Evolutionary conservation across 176 grass and related monocot genomes (phyloP).

Genomic region (Sorghum bicolor): Sorghum_bicolor_NCBIv3 NC_012872.2:61283001-61283500

Average conservation of each 20-base stretch:
- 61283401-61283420: not conserved
- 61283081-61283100: not conserved
- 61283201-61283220: conserved; percentile 1
- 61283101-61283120: not conserved
- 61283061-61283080: not conserved
- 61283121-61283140: conserved; percentile 17
- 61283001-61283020: not conserved
- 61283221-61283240: not conserved
- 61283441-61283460: not conserved
- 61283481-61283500: not conserved
- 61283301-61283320: conserved; percentile 38
- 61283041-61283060: not conserved
- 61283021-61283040: not conserved
- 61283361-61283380: not conserved
- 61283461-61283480: not conserved
- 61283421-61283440: not conserved
- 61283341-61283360: not conserved
- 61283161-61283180: not conserved
- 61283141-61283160: conserved; percentile 16
- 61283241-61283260: not conserved
- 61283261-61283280: conserved; percentile 22
- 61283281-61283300: not conserved
- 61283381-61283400: not conserved
- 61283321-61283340: conserved; percentile 1
- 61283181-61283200: not conserved